Conservation (phyloP, 371 early-diverging fungal species). For the Cokeromyces recurvatus region DNA sequence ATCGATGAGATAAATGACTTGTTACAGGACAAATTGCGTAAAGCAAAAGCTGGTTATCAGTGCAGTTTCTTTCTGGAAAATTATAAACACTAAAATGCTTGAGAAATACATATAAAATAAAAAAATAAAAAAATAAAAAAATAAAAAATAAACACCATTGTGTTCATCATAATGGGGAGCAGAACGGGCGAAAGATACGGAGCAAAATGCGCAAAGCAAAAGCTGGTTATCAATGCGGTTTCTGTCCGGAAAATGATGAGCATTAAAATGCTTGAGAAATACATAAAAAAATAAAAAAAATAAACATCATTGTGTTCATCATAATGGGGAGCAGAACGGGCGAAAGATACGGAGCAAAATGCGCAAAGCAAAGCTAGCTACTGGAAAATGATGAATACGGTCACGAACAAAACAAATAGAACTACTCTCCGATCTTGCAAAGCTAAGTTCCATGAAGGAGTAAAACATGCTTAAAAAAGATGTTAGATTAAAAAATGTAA, state of each 20-base stretch:
- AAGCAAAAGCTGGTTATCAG: slow-evolving; percentile 4
- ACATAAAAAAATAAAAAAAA: slow-evolving; percentile 1
- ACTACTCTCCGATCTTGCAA: slow-evolving; percentile 5
- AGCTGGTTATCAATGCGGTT: slow-evolving; percentile 8
- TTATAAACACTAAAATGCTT: not conserved
- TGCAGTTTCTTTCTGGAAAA: slow-evolving; percentile 2
- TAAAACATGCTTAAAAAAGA: slow-evolving; percentile 9
- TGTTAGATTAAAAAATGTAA: slow-evolving; percentile 9
- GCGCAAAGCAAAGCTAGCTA: slow-evolving; percentile 3
- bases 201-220: slow-evolving; percentile 6
- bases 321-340: slow-evolving; percentile 12
- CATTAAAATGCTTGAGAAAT: slow-evolving; percentile 1
- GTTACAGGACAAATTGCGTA: slow-evolving; percentile 9
- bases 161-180: slow-evolving; percentile 10
- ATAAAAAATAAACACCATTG: not conserved
- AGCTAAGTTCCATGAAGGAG: slow-evolving; percentile 8
- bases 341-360: slow-evolving; percentile 10
- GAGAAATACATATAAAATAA: no score
- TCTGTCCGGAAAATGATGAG: slow-evolving; percentile 5
- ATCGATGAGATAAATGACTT: slow-evolving; percentile 7
- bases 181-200: slow-evolving; percentile 9
- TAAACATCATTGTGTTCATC: slow-evolving; percentile 2
- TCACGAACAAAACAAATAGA: slow-evolving; percentile 9
- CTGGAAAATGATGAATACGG: slow-evolving; percentile 1
- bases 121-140: slow-evolving; percentile 1